These are phyloP conservation scores for Penicillium sclerotigenum DNA, from an alignment of 2,329 filamentous ascomycete species.

Conservation along the genomic window DNA sequence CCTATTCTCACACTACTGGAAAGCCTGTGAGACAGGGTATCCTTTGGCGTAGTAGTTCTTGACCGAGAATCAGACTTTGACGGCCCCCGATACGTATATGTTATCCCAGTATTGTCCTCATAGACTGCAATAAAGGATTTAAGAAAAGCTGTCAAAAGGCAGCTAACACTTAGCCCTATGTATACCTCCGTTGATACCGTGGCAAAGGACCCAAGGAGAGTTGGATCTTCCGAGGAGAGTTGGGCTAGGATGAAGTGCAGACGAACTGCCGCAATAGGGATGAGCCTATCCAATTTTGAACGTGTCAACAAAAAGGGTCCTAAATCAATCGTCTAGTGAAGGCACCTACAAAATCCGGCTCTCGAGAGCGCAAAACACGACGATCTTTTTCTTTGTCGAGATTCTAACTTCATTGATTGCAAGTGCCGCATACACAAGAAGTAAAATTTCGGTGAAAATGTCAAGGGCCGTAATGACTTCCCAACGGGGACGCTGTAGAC, in stretches of 20 bases:
- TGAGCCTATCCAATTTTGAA: conserved; percentile 3
- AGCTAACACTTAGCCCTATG: conserved; percentile 10
- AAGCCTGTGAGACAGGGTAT: not conserved
- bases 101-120: conserved; percentile 5
- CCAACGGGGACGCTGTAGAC: conserved; percentile 11
- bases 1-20: not conserved
- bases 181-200: conserved; percentile 16
- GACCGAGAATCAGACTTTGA: not conserved
- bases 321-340: not conserved
- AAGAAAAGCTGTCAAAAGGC: conserved; percentile 14
- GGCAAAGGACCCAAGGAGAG: conserved; percentile 13
- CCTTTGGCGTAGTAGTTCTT: not conserved
- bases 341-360: conserved; percentile 3
- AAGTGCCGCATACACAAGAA: conserved; percentile 9
- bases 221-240: conserved; percentile 9
- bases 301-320: not conserved
- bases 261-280: conserved; percentile 13
- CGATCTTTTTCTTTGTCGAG: conserved; percentile 11
- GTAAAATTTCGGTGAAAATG: conserved; percentile 10
- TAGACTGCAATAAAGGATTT: conserved; percentile 15
- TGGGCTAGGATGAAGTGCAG: conserved; percentile 10
- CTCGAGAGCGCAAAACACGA: conserved; percentile 12
- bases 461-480: conserved; percentile 15
- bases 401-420: conserved; percentile 15
- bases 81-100: conserved; percentile 2